Base-by-base conservation (phyloP, 306 rosid genomes). In the Ziziphus jujuba region DNA sequence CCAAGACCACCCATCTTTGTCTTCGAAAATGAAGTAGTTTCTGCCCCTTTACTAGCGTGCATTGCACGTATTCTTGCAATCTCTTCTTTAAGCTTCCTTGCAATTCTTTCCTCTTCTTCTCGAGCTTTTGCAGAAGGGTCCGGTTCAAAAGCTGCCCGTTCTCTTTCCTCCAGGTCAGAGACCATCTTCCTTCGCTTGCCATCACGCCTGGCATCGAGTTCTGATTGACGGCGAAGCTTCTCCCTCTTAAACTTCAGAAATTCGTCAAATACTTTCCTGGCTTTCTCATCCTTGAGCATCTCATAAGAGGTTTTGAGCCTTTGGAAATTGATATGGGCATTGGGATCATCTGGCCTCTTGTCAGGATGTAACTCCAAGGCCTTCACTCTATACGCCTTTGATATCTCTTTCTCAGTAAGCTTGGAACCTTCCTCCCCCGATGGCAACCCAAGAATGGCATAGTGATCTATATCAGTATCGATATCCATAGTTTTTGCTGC, bases 281-380 rank as follows among this genome's bases (percentile, higher is more conserved):
- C 96, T 38, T 87, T 88, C 4, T 84, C 91, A 56, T 90, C 97
- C 76, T 78, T 84, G 50, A 93, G 90, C 67, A 93, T 87, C 72
- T 90, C 92, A 75, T 90, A 90, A 6, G 96, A 93, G 2, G 92
- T 66, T 34, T 81, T 85, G 2, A 91, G 89, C 75, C 74, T 83
- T 25, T 82, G 91, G 57, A 91, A 91, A 17, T 91, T 71, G 64
- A 79, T 71, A 15, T 80, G 85, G 70, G 98, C 96, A 72, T 89
- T 70, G 2, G 95, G 84, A 76, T 92, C 93, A 22, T 86, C 93
- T 0, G 81, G 96, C 65, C 89, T 85, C 87, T 95, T 95, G 81
- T 95, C 99, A 0, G 99, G 99, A 67, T 95, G 99, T 72, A 88
- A 65, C 60, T 80, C 96, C 38, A 89, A 73, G 35, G 99, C 99